Base-by-base conservation (phyloP, 2,329 filamentous ascomycete species). In the Aspergillus awamori region DNA sequence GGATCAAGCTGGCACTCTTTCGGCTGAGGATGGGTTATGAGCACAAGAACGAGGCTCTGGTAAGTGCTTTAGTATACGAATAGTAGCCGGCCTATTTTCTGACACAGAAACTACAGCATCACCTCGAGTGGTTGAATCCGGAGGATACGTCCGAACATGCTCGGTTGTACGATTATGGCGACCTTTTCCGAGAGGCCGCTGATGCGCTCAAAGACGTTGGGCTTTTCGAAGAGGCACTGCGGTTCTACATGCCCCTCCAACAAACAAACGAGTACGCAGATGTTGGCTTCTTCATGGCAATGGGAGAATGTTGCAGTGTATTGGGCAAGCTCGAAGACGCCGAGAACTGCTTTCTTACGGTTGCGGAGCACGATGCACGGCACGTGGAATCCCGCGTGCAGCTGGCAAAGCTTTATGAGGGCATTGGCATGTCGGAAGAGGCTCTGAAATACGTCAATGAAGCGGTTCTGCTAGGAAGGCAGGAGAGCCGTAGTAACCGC, bases 341-440 rank as follows among this genome's bases (percentile, higher is more conserved):
- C 0, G 89, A 94, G 70, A 87, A 90, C 65, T 90, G 87, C 71
- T 95, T 93, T 69, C 84, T 92, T 24, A 86, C 86, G 2, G 87
- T 93, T 10, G 87, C 92, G 39, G 86, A 92, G 55, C 84, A 87
- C 61, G 90, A 96, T 64, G 81, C 87, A 48, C 82, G 86, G 43
- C 88, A 89, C 60, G 87, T 94, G 52, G 89, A 93, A 63, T 91
- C 92, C 41, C 88, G 92, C 41, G 87, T 91, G 30, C 87, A 92
- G 68, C 82, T 97, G 8, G 92, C 92, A 11, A 93, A 90, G 69
- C 86, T 97, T 75, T 97, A 96, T 70, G 92, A 96, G 73, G 87
- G 84, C 64, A 84, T 85, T 48, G 88, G 88, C 64, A 86, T 89
- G 77, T 87, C 85, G 22, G 89, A 93, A 69, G 87, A 92, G 69